Evolutionary conservation across 2,329 filamentous ascomycete genomes (phyloP).

Genomic region (Orbilia quercus): DNA sequence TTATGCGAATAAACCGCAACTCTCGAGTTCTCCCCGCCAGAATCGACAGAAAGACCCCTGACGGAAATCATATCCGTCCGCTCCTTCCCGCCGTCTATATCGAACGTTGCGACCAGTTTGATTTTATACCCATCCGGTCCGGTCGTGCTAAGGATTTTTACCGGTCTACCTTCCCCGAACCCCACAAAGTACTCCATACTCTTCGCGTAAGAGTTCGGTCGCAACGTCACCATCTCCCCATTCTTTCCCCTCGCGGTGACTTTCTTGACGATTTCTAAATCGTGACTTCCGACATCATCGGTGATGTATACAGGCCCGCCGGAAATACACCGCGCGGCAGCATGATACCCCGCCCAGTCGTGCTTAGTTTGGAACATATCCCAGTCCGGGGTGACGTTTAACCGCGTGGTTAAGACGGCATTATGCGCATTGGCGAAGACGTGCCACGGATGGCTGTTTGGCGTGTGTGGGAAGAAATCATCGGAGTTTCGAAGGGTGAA

Average conservation of each 20-base stretch:
- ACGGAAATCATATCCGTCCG: constrained; percentile 47
- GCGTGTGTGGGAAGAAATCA: constrained; percentile 88
- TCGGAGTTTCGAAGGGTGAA: constrained; percentile 74
- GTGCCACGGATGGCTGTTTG: constrained; percentile 89
- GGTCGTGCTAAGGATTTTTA: constrained; percentile 15
- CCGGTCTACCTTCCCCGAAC: constrained; percentile 18
- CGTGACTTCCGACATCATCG: constrained; percentile 84
- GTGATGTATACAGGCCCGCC: constrained; percentile 96
- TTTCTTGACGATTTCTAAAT: constrained; percentile 78
- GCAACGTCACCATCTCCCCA: constrained; percentile 15
- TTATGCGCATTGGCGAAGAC: constrained; percentile 95
- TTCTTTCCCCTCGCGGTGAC: constrained; percentile 72
- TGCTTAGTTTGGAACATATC: constrained; percentile 78
- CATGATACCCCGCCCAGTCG: constrained; percentile 81
- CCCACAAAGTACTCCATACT: constrained; percentile 32
- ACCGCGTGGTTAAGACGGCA: constrained; percentile 79
- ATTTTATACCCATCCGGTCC: constrained; percentile 31
- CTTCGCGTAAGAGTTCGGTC: constrained; percentile 15
- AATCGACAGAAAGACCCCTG: constrained; percentile 11
- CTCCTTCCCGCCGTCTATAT: constrained; percentile 33
- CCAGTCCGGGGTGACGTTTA: constrained; percentile 82
- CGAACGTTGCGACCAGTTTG: constrained; percentile 32
- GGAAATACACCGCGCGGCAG: constrained; percentile 86
- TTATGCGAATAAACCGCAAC: constrained; percentile 41
- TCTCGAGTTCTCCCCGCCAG: not conserved